Base-by-base conservation (phyloP, 2,329 filamentous ascomycete species). In the Fusarium verrucosum region DNA sequence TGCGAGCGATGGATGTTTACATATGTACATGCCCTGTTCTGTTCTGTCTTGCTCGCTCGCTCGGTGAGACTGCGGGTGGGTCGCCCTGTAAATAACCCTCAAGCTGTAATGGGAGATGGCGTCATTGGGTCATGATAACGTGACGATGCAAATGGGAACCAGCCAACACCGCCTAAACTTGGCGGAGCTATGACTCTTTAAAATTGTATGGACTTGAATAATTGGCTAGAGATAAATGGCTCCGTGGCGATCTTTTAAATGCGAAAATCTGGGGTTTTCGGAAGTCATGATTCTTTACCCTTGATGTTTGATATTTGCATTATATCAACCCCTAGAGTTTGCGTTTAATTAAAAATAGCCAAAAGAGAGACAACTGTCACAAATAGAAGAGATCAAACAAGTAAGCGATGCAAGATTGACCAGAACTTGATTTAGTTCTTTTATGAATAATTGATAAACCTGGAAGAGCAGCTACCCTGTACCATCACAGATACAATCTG, bases 41-140 rank as follows among this genome's bases (percentile, higher is more conserved):
- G 46, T 33, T 17, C n/a, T n/a, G n/a, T n/a, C n/a, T n/a, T n/a
- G n/a, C n/a, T n/a, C n/a, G n/a, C n/a, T n/a, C 45, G 28, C 43
- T 52, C 59, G 50, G 64, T 46, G 64, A 65, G 55, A 53, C 57
- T 47, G 58, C 47, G 64, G 38, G 63, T 66, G 62, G 63, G 63
- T 64, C 63, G 25, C 52, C 62, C 62, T 66, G 54, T 50, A 55
- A 58, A 50, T 44, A 47, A 37, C 42, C 45, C 46, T 53, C 30
- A 35, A 42, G 17, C 37, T 51, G 38, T 51, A 61, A 55, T 32
- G 26, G 38, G 46, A 66, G 50, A 65, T 66, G 67, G 63, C 63
- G 63, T 66, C 63, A 67, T 65, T 52, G 30, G 38, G 47, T 22
- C 35, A 38, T 44, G 55, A 50, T 65, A 60, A 67, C 64, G 64